Evolutionary conservation across 1,284 basidiomycete genomes (phyloP).

Genomic region (Naganishia albida): DNA sequence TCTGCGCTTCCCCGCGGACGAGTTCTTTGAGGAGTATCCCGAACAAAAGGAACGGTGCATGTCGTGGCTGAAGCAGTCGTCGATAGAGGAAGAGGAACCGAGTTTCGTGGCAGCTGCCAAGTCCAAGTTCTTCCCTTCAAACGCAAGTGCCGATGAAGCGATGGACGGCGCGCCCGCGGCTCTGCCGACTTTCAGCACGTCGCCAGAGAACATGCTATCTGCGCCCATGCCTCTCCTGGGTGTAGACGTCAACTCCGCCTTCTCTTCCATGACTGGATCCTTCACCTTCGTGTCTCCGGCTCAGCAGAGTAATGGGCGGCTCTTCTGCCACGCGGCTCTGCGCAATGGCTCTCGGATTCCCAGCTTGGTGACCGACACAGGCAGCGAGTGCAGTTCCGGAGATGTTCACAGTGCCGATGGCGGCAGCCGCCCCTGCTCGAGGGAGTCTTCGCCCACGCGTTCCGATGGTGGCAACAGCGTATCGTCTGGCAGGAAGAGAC

Average conservation of each 20-base stretch:
- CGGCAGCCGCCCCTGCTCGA: constrained; percentile 10
- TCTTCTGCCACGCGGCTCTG: constrained; percentile 12
- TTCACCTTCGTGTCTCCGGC: constrained; percentile 27
- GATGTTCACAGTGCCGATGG: constrained; percentile 18
- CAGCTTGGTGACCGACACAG: constrained; percentile 15
- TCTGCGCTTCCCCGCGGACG: constrained; percentile 45
- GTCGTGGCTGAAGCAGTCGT: constrained; percentile 6
- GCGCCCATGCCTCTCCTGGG: constrained; percentile 22
- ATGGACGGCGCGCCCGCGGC: constrained; percentile 6
- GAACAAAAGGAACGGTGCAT: constrained; percentile 12
- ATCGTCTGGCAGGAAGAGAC: constrained; percentile 15
- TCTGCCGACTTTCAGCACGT: constrained; percentile 6
- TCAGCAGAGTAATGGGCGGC: constrained; percentile 11
- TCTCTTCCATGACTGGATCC: constrained; percentile 27
- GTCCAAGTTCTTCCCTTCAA: constrained; percentile 10
- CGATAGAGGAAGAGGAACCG: constrained; percentile 24
- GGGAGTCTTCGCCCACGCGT: constrained; percentile 18
- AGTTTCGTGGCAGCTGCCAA: constrained; percentile 20
- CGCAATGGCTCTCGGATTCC: constrained; percentile 17
- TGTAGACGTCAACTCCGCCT: constrained; percentile 19
- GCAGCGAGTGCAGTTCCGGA: constrained; percentile 22
- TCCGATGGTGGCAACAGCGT: constrained; percentile 22
- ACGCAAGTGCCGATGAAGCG: constrained; percentile 9
- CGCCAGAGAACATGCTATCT: constrained; percentile 14
- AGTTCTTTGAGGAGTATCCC: constrained; percentile 23